These are phyloP conservation scores for Aspergillus novoparasiticus DNA, from an alignment of 2,329 filamentous ascomycete species.

Conservation along the genomic window DNA sequence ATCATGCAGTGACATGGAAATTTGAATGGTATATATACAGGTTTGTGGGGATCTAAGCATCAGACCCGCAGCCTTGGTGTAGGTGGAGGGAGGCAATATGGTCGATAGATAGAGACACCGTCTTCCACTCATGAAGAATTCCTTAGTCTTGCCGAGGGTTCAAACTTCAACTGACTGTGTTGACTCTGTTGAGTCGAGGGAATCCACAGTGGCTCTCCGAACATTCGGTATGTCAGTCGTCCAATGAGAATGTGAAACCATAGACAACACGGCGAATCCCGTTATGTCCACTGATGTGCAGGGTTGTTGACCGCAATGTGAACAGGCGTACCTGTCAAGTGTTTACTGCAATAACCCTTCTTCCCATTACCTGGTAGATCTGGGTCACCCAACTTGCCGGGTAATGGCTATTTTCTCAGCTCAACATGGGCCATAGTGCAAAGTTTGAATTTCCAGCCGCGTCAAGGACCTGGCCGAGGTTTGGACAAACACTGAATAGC, in stretches of 20 bases:
- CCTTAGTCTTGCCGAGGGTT: not conserved
- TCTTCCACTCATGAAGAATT: not conserved
- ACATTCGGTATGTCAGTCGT: not conserved
- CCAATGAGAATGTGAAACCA: not conserved
- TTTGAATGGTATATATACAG: not conserved
- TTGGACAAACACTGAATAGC: not conserved
- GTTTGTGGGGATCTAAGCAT: not conserved
- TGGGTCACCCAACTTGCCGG: not conserved
- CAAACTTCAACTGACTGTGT: not conserved
- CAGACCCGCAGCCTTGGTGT: not conserved
- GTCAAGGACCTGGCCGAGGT: no score
- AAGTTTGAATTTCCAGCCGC: not conserved
- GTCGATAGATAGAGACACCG: not conserved
- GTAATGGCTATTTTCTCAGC: not conserved
- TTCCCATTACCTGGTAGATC: not conserved
- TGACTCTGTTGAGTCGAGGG: not conserved
- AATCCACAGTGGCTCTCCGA: not conserved
- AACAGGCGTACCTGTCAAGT: not conserved
- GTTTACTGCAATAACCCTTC: not conserved
- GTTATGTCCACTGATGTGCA: not conserved
- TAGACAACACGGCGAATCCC: not conserved
- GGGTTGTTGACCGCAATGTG: slow-evolving; percentile 4
- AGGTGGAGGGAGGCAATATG: not conserved
- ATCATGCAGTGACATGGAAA: not conserved
- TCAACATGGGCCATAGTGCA: not conserved